Evolutionary conservation across 2,329 filamentous ascomycete species (phyloP), one percentile per base, ranked within the genome.

Genomic region (Aspergillus sp.): DNA sequence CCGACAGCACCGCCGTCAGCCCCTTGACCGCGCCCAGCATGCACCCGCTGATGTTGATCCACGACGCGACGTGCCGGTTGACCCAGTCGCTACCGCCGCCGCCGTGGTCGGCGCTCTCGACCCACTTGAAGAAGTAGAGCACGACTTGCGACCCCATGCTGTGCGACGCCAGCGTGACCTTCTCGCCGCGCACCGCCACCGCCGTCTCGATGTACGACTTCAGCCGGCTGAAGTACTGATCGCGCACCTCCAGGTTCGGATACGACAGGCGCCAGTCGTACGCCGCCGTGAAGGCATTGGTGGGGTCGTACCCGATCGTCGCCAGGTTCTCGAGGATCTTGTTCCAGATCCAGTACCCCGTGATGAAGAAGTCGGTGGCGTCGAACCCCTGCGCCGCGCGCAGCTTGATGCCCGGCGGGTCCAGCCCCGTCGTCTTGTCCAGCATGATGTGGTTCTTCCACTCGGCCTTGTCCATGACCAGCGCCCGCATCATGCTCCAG

Each of bases 391-490:
- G 94, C 0, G 94, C 92, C 7, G 94, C 91, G 34, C 94, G 85
- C 17, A 99, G 76, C 76, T 97, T 97, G 64, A 97, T 85, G 11
- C 87, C 86, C 0, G 91, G 89, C 1, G 94, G 94, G 69, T 99
- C 94, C 19, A 99, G 78, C 0, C 94, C 94, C 0, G 93, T 97
- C 34, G 84, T 73, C 70, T 93, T 92, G 72, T 99, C 94, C 10
- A 99, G 81, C 92, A 97, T 97, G 61, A 99, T 90, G 70, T 99
- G 94, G 64, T 79, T 87, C 78, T 97, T 99, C 94, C 94, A 99
- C 31, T 83, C 81, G 23, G 95, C 87, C 73, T 97, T 97, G 71
- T 97, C 94, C 64, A 96, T 75, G 1, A 99, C 90, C 59, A 99
- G 76, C 0, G 94, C 93, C 46, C 88, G 84, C 91, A 99, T 97